Percentiles rank a stretch among this genome's conserved stretches.
phyloP scores from a whole-genome alignment of 148 eudicot species.

The Amaranthus cruentus region DNA sequence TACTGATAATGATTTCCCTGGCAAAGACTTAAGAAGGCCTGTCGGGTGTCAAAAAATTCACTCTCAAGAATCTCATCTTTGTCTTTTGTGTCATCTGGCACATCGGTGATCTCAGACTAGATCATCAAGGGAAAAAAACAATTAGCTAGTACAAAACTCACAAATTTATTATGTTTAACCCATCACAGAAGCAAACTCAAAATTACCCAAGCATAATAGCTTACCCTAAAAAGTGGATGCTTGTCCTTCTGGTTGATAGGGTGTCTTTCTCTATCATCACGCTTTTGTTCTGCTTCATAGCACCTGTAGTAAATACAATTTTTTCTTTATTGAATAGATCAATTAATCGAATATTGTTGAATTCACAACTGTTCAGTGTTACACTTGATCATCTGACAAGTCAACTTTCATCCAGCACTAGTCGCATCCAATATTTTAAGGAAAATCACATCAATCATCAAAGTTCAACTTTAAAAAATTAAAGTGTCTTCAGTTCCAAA shows the following conservation, averaged over 20 bases:
- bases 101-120: constrained; percentile 62
- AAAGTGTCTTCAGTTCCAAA: background rate
- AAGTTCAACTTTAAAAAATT: background rate
- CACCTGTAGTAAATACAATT: constrained; percentile 53
- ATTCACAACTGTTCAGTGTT: no score
- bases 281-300: constrained; percentile 66
- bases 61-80: constrained; percentile 87
- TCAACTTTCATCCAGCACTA: no score
- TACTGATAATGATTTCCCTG: constrained; percentile 97
- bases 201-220: background rate
- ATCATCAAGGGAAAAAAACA: constrained; percentile 17
- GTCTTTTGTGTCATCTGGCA: constrained; percentile 81
- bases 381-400: no score
- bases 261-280: constrained; percentile 82
- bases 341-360: no score
- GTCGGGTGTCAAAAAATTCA: constrained; percentile 91
- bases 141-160: constrained; percentile 8
- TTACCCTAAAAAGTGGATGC: constrained; percentile 42
- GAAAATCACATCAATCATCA: no score
- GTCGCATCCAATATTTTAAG: no score
- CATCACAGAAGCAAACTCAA: background rate
- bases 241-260: constrained; percentile 82
- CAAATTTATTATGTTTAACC: background rate
- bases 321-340: no score
- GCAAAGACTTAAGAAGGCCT: constrained; percentile 90